phyloP scores from a whole-genome alignment of 768 basidiomycete species.

The Cyclocybe aegerita region DNA sequence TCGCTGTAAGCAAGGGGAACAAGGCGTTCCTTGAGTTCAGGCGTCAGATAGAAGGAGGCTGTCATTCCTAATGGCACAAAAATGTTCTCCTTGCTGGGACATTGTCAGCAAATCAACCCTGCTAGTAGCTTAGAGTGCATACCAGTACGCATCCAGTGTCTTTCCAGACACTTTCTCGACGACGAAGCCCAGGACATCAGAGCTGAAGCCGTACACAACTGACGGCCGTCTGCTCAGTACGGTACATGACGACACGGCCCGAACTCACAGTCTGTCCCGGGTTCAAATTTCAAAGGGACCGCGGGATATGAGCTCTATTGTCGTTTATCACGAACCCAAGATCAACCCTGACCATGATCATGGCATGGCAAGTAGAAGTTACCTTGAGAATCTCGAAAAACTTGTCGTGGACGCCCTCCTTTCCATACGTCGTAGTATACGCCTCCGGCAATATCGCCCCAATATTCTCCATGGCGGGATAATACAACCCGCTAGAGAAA shows the following conservation, averaged over 20 bases:
- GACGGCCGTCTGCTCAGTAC: not conserved
- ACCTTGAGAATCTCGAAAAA: conserved; percentile 22
- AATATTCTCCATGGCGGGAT: conserved; percentile 8
- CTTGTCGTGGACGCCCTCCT: conserved; percentile 14
- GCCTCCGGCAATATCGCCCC: conserved; percentile 10
- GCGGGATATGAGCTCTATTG: conserved; percentile 8
- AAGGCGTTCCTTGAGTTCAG: conserved; percentile 17
- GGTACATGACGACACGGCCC: not conserved
- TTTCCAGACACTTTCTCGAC: conserved; percentile 27
- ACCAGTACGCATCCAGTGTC: conserved; percentile 28
- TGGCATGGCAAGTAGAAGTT: not conserved
- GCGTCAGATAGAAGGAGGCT: conserved; percentile 26
- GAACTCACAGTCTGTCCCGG: conserved; percentile 25
- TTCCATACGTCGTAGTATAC: conserved; percentile 16
- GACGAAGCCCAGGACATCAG: conserved; percentile 29
- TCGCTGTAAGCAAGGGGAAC: conserved; percentile 19
- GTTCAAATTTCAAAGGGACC: conserved; percentile 26
- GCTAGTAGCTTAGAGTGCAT: conserved; percentile 3
- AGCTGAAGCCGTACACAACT: conserved; percentile 30
- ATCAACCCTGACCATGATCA: no score
- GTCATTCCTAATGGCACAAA: conserved; percentile 28
- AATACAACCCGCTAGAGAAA: conserved; percentile 30
- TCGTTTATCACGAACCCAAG: no score
- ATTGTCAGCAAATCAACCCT: not conserved
- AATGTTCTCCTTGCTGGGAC: conserved; percentile 25